Evolutionary conservation across 2,329 filamentous ascomycete species (phyloP), one percentile per base, ranked within the genome.

Genomic region (Paracorniculantispora psalliotae): DNA sequence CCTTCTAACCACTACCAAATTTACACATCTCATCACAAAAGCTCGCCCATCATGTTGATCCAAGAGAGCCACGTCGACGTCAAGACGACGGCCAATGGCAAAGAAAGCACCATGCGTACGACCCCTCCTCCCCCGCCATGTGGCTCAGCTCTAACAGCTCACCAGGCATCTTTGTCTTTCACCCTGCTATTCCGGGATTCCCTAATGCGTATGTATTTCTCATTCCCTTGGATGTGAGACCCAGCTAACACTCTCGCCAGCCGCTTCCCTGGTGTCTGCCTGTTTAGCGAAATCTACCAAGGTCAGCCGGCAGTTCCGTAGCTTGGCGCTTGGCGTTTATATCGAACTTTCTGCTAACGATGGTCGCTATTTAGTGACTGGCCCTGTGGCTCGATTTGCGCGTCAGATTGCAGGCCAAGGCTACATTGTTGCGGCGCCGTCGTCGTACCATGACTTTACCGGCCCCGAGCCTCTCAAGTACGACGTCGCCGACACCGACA

Each of bases 281-380:
- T 97, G 59, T 97, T 96, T 71, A 92, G 88, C 66, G 92, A 97
- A 76, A 97, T 97, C 68, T 97, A 97, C 70, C 92, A 97, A 86
- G 92, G 91, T 92, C 73, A 59, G 69, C 51, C 26, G 19, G 9
- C 51, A 17, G 17, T 17, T 10, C 30, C 10, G 35, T 21, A 39
- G 3, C n/a, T 13, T 13, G 59, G 17, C 51, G 67, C n/a, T 28
- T 21, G 26, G 10, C 49, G 57, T 52, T 39, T 52, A 12, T 26
- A 53, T n/a, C 46, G 25, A 57, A n/a, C n/a, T n/a, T n/a, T n/a
- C n/a, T 46, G 2, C 2, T 49, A 13, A 17, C 15, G 8, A 15
- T 41, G n/a, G 17, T n/a, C 12, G 37, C 55, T 39, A 44, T 8
- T 17, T 63, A 92, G 92, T 97, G 19, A 96, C 92, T 60, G 92